phyloP scores from a whole-genome alignment of 1,284 basidiomycete species.

The Cryptococcus floricola region DNA sequence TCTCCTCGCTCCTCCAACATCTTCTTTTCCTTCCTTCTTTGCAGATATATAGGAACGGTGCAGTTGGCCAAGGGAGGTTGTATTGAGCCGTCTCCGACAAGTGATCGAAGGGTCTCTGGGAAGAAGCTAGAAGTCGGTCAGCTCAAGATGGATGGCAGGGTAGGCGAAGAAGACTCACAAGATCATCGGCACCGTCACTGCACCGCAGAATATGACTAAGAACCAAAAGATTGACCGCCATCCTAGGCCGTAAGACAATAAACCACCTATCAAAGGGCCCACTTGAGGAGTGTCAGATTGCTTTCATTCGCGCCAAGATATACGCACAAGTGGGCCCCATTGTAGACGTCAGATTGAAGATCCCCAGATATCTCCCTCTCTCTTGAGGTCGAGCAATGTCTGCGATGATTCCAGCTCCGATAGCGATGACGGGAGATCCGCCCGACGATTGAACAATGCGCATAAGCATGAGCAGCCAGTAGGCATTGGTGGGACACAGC shows the following conservation, averaged over 20 bases:
- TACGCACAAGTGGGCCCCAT: constrained; percentile 31
- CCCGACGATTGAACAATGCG: constrained; percentile 39
- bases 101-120: constrained; percentile 38
- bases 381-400: constrained; percentile 41
- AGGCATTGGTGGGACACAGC: constrained; percentile 35
- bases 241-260: constrained; percentile 30
- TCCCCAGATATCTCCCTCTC: constrained; percentile 34
- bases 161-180: constrained; percentile 22
- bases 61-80: constrained; percentile 32
- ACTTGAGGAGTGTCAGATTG: constrained; percentile 5
- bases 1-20: constrained; percentile 6
- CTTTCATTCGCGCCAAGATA: background rate
- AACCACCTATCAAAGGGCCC: constrained; percentile 37
- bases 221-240: constrained; percentile 45
- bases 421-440: constrained; percentile 34
- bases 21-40: constrained; percentile 13
- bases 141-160: background rate
- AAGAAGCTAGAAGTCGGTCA: constrained; percentile 14
- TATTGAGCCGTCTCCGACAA: constrained; percentile 37
- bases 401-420: constrained; percentile 37
- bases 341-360: constrained; percentile 30
- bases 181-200: constrained; percentile 30
- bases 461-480: constrained; percentile 39
- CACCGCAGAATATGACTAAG: constrained; percentile 32
- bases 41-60: constrained; percentile 22